Evolutionary conservation across 1,284 basidiomycete species (phyloP).

Genomic region (Vanrija sp.): DNA sequence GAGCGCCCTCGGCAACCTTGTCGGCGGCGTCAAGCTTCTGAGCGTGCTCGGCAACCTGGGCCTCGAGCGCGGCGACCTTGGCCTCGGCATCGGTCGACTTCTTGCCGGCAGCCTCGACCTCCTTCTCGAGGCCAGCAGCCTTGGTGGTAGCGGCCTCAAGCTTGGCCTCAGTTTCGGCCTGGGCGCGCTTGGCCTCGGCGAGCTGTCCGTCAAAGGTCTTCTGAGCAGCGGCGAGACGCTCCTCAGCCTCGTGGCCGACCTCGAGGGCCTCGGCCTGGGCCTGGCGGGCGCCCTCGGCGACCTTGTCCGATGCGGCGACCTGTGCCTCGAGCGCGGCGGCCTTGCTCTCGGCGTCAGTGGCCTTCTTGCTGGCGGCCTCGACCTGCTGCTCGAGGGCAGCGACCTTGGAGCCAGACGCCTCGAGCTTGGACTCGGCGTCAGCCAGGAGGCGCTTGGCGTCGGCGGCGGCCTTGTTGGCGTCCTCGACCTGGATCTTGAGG

Average conservation of each 20-base stretch:
- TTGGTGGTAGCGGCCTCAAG: constrained; percentile 8
- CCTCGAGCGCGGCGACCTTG: neutral
- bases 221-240: too few species aligned
- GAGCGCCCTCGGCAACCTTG: constrained; percentile 11
- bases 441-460: too few species aligned
- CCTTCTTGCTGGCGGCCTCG: neutral
- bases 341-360: neutral
- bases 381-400: neutral
- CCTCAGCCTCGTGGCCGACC: too few species aligned
- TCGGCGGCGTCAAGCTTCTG: neutral
- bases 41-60: neutral
- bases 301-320: constrained; percentile 3
- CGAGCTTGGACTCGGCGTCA: too few species aligned
- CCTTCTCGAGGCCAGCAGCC: constrained; percentile 14
- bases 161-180: neutral
- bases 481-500: too few species aligned
- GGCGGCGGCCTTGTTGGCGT: too few species aligned
- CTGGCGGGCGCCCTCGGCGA: constrained; percentile 12
- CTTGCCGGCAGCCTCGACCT: constrained; percentile 5
- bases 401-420: too few species aligned
- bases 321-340: constrained; percentile 14
- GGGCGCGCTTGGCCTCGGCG: neutral
- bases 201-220: neutral
- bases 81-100: neutral
- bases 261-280: too few species aligned